Evolutionary conservation across 176 grass and related monocot genomes (phyloP).

Genomic region (Elymus sibiricus): DNA sequence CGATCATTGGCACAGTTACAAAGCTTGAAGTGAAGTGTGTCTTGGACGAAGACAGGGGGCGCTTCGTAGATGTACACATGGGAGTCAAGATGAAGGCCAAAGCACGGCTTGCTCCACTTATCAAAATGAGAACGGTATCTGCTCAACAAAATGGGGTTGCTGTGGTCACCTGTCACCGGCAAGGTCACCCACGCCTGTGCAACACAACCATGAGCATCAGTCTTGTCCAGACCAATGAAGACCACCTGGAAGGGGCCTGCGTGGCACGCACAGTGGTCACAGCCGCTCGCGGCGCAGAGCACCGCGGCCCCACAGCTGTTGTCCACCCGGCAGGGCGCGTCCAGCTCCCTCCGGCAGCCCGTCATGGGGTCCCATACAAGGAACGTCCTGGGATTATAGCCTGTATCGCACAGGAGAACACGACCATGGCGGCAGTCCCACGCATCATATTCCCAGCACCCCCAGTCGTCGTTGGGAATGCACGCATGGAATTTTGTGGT

Average conservation of each 20-base stretch:
- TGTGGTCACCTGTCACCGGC: not conserved
- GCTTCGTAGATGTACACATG: not conserved
- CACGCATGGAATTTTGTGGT: not conserved
- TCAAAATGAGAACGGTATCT: not conserved
- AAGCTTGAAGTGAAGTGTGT: not conserved
- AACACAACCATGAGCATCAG: not conserved
- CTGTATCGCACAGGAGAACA: not conserved
- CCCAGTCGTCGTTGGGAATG: not conserved
- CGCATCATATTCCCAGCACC: not conserved
- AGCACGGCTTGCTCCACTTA: not conserved
- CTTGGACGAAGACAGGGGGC: not conserved
- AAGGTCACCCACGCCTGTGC: not conserved
- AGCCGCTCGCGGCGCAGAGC: not conserved
- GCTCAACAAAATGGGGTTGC: not conserved
- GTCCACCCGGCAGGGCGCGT: not conserved
- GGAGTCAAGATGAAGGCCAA: too few relatives aligned
- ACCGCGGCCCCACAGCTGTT: not conserved
- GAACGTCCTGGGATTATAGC: too few relatives aligned
- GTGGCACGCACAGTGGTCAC: not conserved
- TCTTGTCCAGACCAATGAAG: not conserved
- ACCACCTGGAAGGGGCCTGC: not conserved
- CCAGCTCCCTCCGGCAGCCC: not conserved
- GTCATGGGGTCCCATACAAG: not conserved
- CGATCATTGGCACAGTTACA: too few relatives aligned
- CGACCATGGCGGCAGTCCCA: not conserved